Conservation (phyloP, 352 stramenopile genomes). For the Pythium guiyangense region DNA sequence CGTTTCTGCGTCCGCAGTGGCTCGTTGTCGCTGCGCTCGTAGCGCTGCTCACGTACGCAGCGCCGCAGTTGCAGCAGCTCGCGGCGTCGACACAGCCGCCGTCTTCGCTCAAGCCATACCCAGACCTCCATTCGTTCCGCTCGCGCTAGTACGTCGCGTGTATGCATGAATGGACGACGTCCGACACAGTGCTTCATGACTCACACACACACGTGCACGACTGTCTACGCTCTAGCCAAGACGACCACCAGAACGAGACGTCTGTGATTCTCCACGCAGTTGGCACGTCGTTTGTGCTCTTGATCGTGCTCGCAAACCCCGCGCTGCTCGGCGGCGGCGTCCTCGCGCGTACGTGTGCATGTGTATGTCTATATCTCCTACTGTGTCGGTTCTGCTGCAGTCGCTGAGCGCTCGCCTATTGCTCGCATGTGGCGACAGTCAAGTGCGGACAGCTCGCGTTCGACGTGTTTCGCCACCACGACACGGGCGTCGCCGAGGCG, state of each 20-base stretch:
- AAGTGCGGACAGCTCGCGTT: conserved; percentile 39
- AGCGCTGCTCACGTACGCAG: conserved; percentile 21
- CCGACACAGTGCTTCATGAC: not conserved
- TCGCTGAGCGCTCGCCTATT: not conserved
- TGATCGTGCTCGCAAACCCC: conserved; percentile 29
- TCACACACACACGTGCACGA: not conserved
- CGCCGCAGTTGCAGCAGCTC: conserved; percentile 16
- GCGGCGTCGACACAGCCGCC: conserved; percentile 8
- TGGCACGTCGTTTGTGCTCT: conserved; percentile 34
- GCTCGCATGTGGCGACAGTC: conserved; percentile 6
- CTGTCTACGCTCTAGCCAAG: conserved; percentile 5
- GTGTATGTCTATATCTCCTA: not conserved
- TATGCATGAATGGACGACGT: not conserved
- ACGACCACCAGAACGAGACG: conserved; percentile 42
- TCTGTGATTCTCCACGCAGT: conserved; percentile 35
- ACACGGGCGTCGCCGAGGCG: conserved; percentile 30
- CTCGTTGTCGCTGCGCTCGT: conserved; percentile 22
- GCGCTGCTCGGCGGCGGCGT: conserved; percentile 28
- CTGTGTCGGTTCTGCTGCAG: not conserved
- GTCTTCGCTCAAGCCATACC: conserved; percentile 34
- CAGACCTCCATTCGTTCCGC: conserved; percentile 36
- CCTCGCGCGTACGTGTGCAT: conserved; percentile 13
- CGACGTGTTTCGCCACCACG: conserved; percentile 27
- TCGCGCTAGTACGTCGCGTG: conserved; percentile 30
- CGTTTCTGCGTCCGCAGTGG: conserved; percentile 29